Conservation (phyloP, 2,329 filamentous ascomycete genomes). For the Cladosporium sp. region DNA sequence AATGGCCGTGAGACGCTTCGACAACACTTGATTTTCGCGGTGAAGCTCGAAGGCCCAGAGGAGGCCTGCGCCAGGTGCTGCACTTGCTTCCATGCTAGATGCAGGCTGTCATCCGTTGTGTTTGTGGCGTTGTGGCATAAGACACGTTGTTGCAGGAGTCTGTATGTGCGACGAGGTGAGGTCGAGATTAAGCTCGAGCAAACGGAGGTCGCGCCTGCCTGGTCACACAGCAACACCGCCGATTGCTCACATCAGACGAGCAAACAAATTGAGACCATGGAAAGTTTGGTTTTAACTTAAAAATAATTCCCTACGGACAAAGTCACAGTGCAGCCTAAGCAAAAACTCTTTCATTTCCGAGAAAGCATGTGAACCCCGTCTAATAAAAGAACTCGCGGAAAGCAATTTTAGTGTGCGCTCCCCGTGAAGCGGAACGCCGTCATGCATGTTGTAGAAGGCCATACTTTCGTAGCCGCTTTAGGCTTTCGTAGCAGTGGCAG, state of each 20-base stretch:
- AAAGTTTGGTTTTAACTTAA: constrained; percentile 14
- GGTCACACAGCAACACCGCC: neutral
- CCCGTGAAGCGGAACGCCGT: constrained; percentile 22
- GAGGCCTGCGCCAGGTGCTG: constrained; percentile 20
- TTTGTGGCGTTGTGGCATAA: neutral
- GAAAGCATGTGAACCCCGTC: constrained; percentile 25
- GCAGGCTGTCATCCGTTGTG: neutral
- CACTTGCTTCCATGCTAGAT: constrained; percentile 1
- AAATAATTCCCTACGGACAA: constrained; percentile 29
- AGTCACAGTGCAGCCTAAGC: constrained; percentile 29
- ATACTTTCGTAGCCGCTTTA: constrained; percentile 17
- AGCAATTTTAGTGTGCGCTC: constrained; percentile 24
- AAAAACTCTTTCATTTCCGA: constrained; percentile 25
- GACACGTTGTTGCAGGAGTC: too few relatives aligned
- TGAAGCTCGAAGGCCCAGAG: constrained; percentile 36
- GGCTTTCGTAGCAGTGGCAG: constrained; percentile 9
- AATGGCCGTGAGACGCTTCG: constrained; percentile 28
- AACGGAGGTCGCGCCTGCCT: neutral
- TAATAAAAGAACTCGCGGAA: constrained; percentile 23
- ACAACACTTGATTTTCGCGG: constrained; percentile 29
- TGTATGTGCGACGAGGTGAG: neutral
- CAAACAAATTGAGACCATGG: constrained; percentile 6
- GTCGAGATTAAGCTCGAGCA: constrained; percentile 5
- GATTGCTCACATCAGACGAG: neutral
- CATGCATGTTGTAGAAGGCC: constrained; percentile 23